phyloP scores from a whole-genome alignment of 2,329 filamentous ascomycete genomes.

The Pleoardoris graminearum region DNA sequence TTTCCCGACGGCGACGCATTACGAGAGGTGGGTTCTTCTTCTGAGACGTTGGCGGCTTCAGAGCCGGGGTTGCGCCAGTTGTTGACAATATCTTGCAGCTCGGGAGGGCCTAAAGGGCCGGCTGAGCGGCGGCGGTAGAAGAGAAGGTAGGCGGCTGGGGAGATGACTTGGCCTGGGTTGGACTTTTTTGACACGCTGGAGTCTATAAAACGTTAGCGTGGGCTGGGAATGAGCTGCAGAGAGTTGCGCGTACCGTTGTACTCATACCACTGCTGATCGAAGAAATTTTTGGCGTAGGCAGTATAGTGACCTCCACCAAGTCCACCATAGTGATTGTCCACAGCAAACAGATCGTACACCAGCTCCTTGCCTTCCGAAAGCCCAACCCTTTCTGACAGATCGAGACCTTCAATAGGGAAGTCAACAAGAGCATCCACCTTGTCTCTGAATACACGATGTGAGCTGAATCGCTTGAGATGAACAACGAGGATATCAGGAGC shows the following conservation, averaged over 20 bases:
- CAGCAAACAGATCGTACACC: constrained; percentile 89
- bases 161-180: constrained; percentile 67
- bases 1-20: constrained; percentile 67
- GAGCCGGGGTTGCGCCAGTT: constrained; percentile 57
- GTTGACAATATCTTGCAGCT: constrained; percentile 71
- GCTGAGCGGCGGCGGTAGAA: constrained; percentile 90
- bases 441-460: constrained; percentile 77
- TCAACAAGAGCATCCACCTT: constrained; percentile 91
- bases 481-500: constrained; percentile 92
- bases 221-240: background rate
- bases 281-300: constrained; percentile 89
- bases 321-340: constrained; percentile 94
- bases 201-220: constrained; percentile 62
- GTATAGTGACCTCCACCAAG: constrained; percentile 96
- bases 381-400: constrained; percentile 78
- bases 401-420: constrained; percentile 85
- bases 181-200: constrained; percentile 67
- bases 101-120: constrained; percentile 75
- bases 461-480: constrained; percentile 94
- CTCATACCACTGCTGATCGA: constrained; percentile 88
- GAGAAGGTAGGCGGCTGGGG: constrained; percentile 81
- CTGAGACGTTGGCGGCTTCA: constrained; percentile 47
- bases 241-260: constrained; percentile 80
- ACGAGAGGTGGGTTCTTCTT: constrained; percentile 31
- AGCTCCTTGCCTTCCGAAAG: constrained; percentile 79